These are phyloP conservation scores for Coix lacrymajobi DNA, from an alignment of 176 grass and related monocot genomes.

Conservation along the genomic window DNA sequence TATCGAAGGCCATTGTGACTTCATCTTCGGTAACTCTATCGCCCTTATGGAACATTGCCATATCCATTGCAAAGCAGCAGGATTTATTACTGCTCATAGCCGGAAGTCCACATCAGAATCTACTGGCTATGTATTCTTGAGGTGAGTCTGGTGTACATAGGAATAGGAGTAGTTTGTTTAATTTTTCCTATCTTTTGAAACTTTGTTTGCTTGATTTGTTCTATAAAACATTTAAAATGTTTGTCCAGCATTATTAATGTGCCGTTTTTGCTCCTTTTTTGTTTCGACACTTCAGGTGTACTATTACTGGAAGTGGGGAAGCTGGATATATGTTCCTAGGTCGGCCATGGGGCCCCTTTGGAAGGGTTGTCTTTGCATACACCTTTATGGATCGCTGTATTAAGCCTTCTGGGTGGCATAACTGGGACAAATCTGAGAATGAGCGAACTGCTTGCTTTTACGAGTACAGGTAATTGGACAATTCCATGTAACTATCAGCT, in stretches of 20 bases:
- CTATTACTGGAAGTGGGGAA: conserved; percentile 84
- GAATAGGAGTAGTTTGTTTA: not conserved
- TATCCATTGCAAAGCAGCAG: conserved; percentile 83
- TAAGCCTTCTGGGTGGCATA: conserved; percentile 84
- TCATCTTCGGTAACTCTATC: conserved; percentile 95
- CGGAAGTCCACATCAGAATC: conserved; percentile 87
- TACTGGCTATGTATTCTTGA: conserved; percentile 94
- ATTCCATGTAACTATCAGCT: not conserved
- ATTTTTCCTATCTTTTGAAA: not conserved
- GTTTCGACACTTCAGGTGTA: conserved; percentile 51
- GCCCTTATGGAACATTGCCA: conserved; percentile 93
- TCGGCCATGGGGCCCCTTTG: conserved; percentile 93
- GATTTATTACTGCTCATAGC: conserved; percentile 96
- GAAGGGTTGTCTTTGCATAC: conserved; percentile 90
- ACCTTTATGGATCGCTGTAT: conserved; percentile 91
- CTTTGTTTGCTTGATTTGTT: not conserved
- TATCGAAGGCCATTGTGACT: conserved; percentile 91
- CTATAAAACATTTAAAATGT: not conserved
- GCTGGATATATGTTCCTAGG: conserved; percentile 79
- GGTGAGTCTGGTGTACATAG: conserved; percentile 24
- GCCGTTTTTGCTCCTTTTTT: not conserved
- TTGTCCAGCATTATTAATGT: conserved; percentile 5
- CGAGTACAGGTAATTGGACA: conserved; percentile 69
- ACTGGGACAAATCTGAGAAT: conserved; percentile 93
- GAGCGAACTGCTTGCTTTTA: conserved; percentile 94